Evolutionary conservation across 192 early-diverging fungal genomes (phyloP).

Genomic region (Coemansia sp.): DNA sequence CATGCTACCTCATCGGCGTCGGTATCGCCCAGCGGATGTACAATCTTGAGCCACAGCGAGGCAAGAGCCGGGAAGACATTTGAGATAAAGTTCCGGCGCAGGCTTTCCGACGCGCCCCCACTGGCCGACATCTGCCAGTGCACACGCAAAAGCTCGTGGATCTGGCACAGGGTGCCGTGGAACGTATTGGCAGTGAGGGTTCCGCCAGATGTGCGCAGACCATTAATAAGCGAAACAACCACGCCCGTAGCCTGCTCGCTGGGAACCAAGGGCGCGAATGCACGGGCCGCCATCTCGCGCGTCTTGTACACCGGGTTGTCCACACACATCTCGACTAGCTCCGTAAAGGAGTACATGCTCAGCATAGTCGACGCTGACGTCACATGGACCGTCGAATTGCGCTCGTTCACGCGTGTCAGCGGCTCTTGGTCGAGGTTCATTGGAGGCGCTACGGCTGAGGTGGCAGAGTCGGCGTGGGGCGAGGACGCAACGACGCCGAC

Average conservation of each 20-base stretch:
- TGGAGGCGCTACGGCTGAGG: conserved; percentile 39
- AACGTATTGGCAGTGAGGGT: conserved; percentile 60
- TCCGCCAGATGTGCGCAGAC: conserved; percentile 48
- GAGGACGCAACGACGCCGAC: conserved; percentile 20
- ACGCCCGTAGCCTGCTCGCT: conserved; percentile 43
- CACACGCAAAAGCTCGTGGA: conserved; percentile 64
- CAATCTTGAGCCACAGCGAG: conserved; percentile 28
- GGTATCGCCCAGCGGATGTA: conserved; percentile 1
- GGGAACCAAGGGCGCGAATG: conserved; percentile 70
- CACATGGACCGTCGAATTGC: conserved; percentile 49
- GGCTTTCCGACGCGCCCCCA: conserved; percentile 28
- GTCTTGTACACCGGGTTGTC: conserved; percentile 59
- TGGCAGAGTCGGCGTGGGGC: conserved; percentile 30
- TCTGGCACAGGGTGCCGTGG: conserved; percentile 74
- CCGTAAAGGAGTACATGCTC: conserved; percentile 51
- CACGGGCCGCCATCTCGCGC: conserved; percentile 82
- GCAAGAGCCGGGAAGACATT: conserved; percentile 47
- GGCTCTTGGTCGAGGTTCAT: conserved; percentile 46
- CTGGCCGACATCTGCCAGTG: conserved; percentile 56
- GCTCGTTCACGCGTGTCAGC: conserved; percentile 43
- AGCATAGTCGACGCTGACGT: conserved; percentile 45
- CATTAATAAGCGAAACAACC: conserved; percentile 51
- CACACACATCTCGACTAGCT: conserved; percentile 46
- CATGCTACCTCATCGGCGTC: neutral
- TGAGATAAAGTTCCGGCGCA: conserved; percentile 45